Base-by-base conservation (phyloP, 2,329 filamentous ascomycete species). In the Aspergillus hiratsukae region DNA sequence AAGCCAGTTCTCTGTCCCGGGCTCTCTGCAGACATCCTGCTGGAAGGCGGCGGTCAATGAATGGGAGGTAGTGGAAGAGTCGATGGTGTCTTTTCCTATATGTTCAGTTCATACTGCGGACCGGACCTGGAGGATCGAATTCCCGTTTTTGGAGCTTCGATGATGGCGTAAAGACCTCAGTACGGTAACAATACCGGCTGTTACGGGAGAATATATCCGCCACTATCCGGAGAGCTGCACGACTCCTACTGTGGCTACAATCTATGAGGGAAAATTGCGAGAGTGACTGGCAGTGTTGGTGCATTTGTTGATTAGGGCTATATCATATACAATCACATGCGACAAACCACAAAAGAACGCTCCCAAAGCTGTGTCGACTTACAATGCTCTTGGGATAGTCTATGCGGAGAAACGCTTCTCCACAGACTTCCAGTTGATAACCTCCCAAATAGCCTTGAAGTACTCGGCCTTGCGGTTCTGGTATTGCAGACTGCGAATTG, bases 391-490 rank as follows among this genome's bases (percentile, higher is more conserved):
- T 52, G 29, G 27, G 28, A 31, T 41, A 37, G 25, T 62, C 73
- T 80, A 82, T 67, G 80, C 75, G 21, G 43, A 46, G 70, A 90
- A 91, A 63, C 90, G 85, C 81, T 87, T 85, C 74, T 89, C 87
- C 48, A 91, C 92, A 31, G 88, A 85, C 84, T 91, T 91, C 92
- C 92, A 97, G 86, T 96, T 96, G 75, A 96, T 81, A 51, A 96
- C 91, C 66, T 96, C 90, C 92, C 92, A 96, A 73, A 96, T 88
- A 57, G 90, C 90, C 68, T 84, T 84, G 77, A 96, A 96, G 82
- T 96, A 96, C 80, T 96, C 91, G 56, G 88, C 91, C 86, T 96
- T 96, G 76, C 91, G 87, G 83, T 96, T 96, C 85, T 96, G 84
- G 80, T 96, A 96, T 80, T 96, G 90, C 60, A 96, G 82, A 79